phyloP scores from a whole-genome alignment of 1,139 yeast genomes.

The Candida sp. region DNA sequence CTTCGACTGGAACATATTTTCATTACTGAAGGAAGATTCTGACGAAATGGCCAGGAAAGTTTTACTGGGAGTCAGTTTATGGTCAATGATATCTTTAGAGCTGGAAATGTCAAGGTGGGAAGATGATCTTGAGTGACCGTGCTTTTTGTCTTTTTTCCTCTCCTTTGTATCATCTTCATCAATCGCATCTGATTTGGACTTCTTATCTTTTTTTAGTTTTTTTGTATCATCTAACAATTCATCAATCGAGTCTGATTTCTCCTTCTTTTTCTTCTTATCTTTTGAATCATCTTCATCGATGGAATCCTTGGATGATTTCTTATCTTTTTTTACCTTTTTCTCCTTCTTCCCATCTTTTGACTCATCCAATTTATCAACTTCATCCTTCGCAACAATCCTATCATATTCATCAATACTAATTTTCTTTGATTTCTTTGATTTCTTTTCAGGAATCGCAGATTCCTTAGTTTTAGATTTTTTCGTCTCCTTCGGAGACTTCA shows the following conservation, averaged over 20 bases:
- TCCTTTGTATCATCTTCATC: neutral
- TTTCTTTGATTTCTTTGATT: neutral
- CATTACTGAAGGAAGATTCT: constrained; percentile 23
- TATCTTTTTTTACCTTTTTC: neutral
- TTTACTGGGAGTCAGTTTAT: neutral
- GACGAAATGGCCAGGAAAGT: neutral
- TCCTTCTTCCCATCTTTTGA: neutral
- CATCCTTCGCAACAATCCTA: too few species aligned
- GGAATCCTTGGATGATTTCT: too few species aligned
- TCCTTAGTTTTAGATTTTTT: too few species aligned
- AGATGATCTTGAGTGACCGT: too few species aligned
- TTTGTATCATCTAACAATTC: too few species aligned
- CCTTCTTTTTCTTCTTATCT: too few species aligned
- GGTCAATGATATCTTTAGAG: neutral
- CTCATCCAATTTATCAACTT: neutral
- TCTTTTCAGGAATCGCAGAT: too few species aligned
- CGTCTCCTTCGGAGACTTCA: neutral
- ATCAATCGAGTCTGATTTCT: too few species aligned
- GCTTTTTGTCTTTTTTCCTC: neutral
- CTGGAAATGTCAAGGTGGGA: neutral
- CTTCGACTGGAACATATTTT: constrained; percentile 39
- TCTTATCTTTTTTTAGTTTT: too few species aligned
- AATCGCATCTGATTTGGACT: too few species aligned
- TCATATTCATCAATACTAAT: neutral
- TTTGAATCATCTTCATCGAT: too few species aligned